These are phyloP conservation scores for Daldinia eschscholtzii DNA, from an alignment of 2,329 filamentous ascomycete genomes.

Conservation along the genomic window DNA sequence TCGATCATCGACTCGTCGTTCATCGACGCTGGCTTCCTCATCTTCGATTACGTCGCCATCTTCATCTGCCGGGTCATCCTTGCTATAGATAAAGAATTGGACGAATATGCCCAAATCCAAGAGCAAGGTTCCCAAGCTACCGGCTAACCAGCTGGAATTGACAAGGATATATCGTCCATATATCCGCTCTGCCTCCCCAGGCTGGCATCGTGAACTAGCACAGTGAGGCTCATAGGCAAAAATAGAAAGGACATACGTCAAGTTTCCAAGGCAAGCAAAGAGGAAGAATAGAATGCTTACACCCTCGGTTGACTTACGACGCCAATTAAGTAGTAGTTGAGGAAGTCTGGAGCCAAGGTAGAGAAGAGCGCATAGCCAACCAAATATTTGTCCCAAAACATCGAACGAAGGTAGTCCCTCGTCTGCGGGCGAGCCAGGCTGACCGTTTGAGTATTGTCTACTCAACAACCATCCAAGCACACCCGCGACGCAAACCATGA, in stretches of 20 bases:
- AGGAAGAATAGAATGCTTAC: conserved; percentile 95
- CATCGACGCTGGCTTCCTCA: conserved; percentile 45
- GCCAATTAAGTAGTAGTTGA: conserved; percentile 91
- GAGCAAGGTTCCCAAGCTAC: conserved; percentile 87
- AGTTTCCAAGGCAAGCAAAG: conserved; percentile 94
- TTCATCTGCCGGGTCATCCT: conserved; percentile 54
- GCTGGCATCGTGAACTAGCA: conserved; percentile 64
- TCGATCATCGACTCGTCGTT: conserved; percentile 48
- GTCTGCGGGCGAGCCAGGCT: conserved; percentile 55
- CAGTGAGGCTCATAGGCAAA: conserved; percentile 88
- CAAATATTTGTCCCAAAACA: conserved; percentile 87
- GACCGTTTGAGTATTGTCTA: conserved; percentile 58
- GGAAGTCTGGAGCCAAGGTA: conserved; percentile 92
- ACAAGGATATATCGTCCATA: conserved; percentile 89
- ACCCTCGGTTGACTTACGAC: conserved; percentile 92
- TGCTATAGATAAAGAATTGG: conserved; percentile 89
- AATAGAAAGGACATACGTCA: conserved; percentile 93
- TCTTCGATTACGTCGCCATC: conserved; percentile 51
- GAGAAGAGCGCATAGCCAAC: conserved; percentile 88
- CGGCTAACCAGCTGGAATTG: conserved; percentile 90
- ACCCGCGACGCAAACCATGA: conserved; percentile 87
- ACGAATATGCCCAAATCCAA: conserved; percentile 89
- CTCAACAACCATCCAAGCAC: conserved; percentile 87
- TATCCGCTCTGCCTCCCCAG: conserved; percentile 73
- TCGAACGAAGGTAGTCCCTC: conserved; percentile 74